These are phyloP conservation scores for Solanum appendiculatum DNA, from an alignment of 257 asterid species.

Conservation along the genomic window DNA sequence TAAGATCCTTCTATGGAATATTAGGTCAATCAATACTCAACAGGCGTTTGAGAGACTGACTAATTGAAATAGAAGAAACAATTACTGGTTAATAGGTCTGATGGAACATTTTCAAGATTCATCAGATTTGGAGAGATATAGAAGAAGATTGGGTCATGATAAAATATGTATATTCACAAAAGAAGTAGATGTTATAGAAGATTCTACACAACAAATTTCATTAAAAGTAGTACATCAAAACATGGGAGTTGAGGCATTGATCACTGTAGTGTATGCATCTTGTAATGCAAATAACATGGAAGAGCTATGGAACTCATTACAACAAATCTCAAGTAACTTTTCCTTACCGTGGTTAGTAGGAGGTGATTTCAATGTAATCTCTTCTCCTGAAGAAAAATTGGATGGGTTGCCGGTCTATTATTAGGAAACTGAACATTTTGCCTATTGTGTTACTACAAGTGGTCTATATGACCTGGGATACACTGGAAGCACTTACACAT, in stretches of 20 bases:
- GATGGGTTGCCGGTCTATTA: neutral
- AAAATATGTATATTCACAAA: neutral
- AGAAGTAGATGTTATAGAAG: neutral
- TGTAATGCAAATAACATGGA: neutral
- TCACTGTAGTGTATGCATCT: no score
- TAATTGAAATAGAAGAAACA: neutral
- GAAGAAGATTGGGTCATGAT: neutral
- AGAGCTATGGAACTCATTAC: neutral
- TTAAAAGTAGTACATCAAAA: neutral
- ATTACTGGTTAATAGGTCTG: neutral
- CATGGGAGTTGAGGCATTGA: neutral
- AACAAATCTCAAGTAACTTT: neutral
- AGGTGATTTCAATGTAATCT: no score
- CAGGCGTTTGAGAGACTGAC: neutral
- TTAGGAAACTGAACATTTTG: neutral
- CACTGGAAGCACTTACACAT: neutral
- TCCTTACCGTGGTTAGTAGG: neutral
- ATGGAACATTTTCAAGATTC: neutral
- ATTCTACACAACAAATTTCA: neutral
- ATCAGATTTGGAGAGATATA: no score
- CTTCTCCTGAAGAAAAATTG: no score
- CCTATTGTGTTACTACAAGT: neutral
- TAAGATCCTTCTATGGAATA: neutral
- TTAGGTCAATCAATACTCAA: neutral
- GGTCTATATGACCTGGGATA: neutral